Evolutionary conservation across 2,329 filamentous ascomycete species (phyloP), one percentile per base, ranked within the genome.

Genomic region (Zalaria obscura): DNA sequence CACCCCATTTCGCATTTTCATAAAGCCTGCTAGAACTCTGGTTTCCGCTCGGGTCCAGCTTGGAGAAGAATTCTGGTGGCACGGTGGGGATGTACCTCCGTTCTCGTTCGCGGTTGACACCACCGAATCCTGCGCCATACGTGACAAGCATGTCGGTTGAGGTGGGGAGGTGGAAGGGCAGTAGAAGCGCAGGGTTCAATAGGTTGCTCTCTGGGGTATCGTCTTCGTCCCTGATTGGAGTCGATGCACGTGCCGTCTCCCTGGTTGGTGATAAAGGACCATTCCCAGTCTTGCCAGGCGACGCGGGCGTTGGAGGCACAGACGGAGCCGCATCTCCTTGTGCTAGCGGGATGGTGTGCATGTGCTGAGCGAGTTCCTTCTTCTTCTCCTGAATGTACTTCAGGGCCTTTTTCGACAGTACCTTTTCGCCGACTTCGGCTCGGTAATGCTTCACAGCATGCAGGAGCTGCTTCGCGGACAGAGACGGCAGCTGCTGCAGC

Each of bases 111-210:
- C 83, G 75, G 64, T 98, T 94, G 37, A 91, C 68, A 0, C 91
- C 91, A 4, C 91, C 91, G 55, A 96, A 91, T 0, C 91, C 91
- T 8, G 91, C 88, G 1, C 91, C 91, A 55, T 93, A 98, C 50
- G 80, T 89, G 38, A 98, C 77, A 38, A 96, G 72, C 91, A 98
- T 98, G 60, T 98, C 91, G 26, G 88, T 96, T 43, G 86, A 91
- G 1, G 89, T 94, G 1, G 91, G 91, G 27, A 98, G 69, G n/a
- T 83, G 82, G 58, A 98, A 98, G 0, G 91, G 91, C 26, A 98
- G 72, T 73, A 95, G 93, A 45, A 94, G 69, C 2, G 88, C 83
- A 3, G 89, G 86, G 55, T 96, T 88, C 40, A 96, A 64, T 35
- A 95, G 76, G 31, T 95, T 69, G 45, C 83, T 73, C 50, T 84